Conservation (phyloP, 805 yeast genomes). For the Wickerhamiella australiensis region DNA sequence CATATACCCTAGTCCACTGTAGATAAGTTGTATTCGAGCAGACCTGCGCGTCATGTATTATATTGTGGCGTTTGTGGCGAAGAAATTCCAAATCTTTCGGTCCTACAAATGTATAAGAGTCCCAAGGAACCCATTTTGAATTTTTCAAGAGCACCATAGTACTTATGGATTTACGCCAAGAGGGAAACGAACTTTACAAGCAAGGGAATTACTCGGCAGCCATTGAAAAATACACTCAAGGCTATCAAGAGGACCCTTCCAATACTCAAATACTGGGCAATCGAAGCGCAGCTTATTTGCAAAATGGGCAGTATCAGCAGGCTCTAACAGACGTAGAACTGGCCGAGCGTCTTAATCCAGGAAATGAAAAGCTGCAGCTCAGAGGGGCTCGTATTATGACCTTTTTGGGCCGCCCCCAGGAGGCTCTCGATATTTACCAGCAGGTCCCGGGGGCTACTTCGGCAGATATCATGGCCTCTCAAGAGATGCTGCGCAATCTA, state of each 20-base stretch:
- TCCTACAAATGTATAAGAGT: not conserved
- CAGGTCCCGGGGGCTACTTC: conserved; percentile 18
- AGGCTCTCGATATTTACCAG: conserved; percentile 25
- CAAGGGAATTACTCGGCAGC: conserved; percentile 28
- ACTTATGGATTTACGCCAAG: conserved; percentile 23
- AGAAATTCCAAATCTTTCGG: conserved; percentile 6
- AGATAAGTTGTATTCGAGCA: not conserved
- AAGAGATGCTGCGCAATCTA: conserved; percentile 30
- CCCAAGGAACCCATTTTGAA: not conserved
- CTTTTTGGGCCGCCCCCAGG: conserved; percentile 28
- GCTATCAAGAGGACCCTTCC: conserved; percentile 29
- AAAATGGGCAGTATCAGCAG: conserved; percentile 24
- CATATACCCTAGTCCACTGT: not conserved
- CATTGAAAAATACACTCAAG: conserved; percentile 26
- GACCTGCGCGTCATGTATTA: not conserved
- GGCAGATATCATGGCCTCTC: conserved; percentile 24
- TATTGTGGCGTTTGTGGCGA: conserved; percentile 4
- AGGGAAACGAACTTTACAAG: conserved; percentile 32
- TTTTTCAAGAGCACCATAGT: not conserved
- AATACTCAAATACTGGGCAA: conserved; percentile 31
- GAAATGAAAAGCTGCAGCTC: conserved; percentile 27
- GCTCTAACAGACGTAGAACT: conserved; percentile 29
- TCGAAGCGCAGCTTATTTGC: conserved; percentile 32
- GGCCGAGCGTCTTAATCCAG: conserved; percentile 26
- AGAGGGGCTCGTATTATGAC: conserved; percentile 30